Evolutionary conservation across 805 yeast species (phyloP).

Genomic region (Starmerella bombicola): DNA sequence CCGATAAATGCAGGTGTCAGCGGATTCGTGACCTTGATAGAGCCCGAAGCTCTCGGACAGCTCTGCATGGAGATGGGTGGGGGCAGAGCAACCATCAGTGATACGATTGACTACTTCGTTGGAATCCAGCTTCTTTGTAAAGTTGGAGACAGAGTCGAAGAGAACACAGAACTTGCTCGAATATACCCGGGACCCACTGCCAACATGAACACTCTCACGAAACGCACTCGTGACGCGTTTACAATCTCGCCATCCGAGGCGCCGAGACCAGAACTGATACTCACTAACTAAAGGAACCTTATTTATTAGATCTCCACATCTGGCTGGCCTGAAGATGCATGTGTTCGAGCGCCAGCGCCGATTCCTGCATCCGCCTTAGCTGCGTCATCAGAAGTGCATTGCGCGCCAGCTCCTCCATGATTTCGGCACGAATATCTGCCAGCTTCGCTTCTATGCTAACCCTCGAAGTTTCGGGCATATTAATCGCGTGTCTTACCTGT

Average conservation of each 20-base stretch:
- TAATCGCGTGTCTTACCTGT: too few species aligned
- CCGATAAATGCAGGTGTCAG: not conserved
- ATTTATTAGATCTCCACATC: too few species aligned
- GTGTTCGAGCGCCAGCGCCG: conserved; percentile 4
- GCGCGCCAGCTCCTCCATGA: conserved; percentile 3
- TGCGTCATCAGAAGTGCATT: conserved; percentile 4
- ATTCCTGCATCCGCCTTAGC: conserved; percentile 6
- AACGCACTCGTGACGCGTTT: too few species aligned
- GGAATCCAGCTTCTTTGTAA: not conserved
- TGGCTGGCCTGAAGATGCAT: conserved; percentile 6
- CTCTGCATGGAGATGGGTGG: conserved; percentile 3
- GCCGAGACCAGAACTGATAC: too few species aligned
- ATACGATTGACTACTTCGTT: conserved; percentile 2
- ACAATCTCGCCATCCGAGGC: too few species aligned
- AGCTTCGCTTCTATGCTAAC: not conserved
- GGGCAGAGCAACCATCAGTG: not conserved
- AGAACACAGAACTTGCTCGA: not conserved
- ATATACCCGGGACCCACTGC: too few species aligned
- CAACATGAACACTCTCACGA: too few species aligned
- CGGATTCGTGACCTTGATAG: conserved; percentile 1
- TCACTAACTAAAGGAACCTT: too few species aligned
- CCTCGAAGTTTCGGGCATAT: not conserved
- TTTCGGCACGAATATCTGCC: not conserved
- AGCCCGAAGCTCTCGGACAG: not conserved
- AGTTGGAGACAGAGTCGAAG: not conserved